These are phyloP conservation scores for Citeromyces hawaiiensis DNA, from an alignment of 1,139 yeast genomes.

Conservation along the genomic window DNA sequence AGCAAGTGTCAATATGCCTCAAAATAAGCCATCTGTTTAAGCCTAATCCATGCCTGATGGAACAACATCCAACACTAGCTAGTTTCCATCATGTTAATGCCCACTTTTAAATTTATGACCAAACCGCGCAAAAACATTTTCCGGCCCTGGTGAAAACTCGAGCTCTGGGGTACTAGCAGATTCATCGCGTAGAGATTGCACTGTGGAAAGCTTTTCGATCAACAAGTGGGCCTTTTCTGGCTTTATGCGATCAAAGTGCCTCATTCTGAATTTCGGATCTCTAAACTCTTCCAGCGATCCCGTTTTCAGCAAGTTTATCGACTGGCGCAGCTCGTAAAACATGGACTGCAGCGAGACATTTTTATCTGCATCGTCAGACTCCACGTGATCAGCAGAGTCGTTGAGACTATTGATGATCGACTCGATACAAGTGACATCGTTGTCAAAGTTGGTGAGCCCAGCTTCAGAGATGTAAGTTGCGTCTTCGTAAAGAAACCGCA, in stretches of 20 bases:
- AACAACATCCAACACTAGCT: no score
- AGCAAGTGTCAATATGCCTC: no score
- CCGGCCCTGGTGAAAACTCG: not conserved
- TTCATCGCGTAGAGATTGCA: not conserved
- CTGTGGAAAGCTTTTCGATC: conserved; percentile 25
- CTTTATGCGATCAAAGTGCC: conserved; percentile 46
- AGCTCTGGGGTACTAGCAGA: not conserved
- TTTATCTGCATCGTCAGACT: conserved; percentile 4
- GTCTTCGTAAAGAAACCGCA: conserved; percentile 43
- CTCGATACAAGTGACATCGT: conserved; percentile 51
- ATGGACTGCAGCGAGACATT: conserved; percentile 31
- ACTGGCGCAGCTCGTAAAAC: conserved; percentile 47
- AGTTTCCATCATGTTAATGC: not conserved
- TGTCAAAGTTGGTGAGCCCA: conserved; percentile 38
- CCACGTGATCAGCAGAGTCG: conserved; percentile 6
- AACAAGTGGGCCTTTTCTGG: conserved; percentile 43
- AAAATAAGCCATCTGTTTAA: no score
- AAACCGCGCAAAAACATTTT: conserved; percentile 3
- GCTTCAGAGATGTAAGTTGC: conserved; percentile 32
- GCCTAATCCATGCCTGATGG: no score
- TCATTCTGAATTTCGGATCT: conserved; percentile 38
- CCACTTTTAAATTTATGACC: conserved; percentile 4
- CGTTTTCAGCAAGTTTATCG: conserved; percentile 38
- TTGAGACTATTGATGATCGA: conserved; percentile 14
- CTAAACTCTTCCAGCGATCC: conserved; percentile 38